A percentile compares a stretch with the other conserved stretches of the same genome.
Conservation (phyloP, 225 moss, liverwort and hornwort genomes). For the Climacium dendroides region DNA sequence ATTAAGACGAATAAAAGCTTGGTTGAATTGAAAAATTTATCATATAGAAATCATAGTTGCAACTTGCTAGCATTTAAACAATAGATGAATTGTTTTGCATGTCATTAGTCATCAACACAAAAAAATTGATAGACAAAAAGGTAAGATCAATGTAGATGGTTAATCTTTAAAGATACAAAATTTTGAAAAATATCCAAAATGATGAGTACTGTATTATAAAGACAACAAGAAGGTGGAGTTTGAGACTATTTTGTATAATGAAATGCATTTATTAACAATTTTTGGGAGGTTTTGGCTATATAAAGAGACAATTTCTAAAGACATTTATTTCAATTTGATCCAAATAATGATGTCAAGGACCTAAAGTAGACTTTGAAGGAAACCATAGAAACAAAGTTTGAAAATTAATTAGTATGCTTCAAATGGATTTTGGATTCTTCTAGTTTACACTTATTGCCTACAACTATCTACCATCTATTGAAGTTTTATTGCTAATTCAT, state of each 20-base stretch:
- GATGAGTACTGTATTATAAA: not conserved
- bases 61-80: no score
- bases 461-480: no score
- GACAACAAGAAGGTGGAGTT: not conserved
- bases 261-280: not conserved
- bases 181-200: not conserved
- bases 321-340: not conserved
- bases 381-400: no score
- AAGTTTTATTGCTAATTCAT: no score
- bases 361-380: not conserved
- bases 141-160: not conserved
- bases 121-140: not conserved
- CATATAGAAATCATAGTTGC: no score
- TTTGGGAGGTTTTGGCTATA: not conserved
- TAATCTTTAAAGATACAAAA: not conserved
- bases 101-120: no score
- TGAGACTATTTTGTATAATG: not conserved
- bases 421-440: no score
- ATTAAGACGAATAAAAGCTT: no score
- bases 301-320: not conserved
- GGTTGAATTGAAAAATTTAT: no score
- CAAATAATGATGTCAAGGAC: fast-evolving
- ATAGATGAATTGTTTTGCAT: no score
- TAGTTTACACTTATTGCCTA: no score
- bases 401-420: no score